A percentile compares a stretch with the other conserved stretches of the same genome.
Evolutionary conservation across 768 basidiomycete species (phyloP).

Genomic region (Mycena amicta): DNA sequence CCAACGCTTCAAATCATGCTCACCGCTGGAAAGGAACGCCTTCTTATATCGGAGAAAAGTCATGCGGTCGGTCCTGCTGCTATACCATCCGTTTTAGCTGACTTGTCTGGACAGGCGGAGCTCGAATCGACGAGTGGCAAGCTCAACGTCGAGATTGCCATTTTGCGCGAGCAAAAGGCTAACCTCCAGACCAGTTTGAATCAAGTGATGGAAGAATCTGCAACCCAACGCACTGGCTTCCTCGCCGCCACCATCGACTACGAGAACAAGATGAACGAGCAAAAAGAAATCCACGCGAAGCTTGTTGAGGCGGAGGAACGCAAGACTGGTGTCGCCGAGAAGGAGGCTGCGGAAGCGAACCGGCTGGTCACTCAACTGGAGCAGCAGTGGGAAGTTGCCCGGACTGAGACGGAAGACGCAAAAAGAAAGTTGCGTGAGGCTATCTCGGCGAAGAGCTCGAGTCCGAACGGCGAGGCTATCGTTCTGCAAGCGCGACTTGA

Average conservation of each 20-base stretch:
- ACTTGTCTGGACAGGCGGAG: constrained; percentile 10
- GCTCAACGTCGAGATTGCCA: constrained; percentile 40
- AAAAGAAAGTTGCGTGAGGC: constrained; percentile 14
- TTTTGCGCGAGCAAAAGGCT: constrained; percentile 43
- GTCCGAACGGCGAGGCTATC: constrained; percentile 8
- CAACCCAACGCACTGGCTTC: constrained; percentile 21
- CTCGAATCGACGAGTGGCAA: constrained; percentile 37
- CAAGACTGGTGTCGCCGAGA: constrained; percentile 32
- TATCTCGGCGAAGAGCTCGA: constrained; percentile 13
- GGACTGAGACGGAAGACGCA: constrained; percentile 11
- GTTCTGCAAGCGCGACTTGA: constrained; percentile 21
- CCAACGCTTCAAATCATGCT: background rate
- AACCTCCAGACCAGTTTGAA: constrained; percentile 27
- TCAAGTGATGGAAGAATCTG: constrained; percentile 33
- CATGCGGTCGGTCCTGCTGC: constrained; percentile 33
- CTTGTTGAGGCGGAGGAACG: constrained; percentile 30
- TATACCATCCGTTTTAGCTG: background rate
- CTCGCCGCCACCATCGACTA: constrained; percentile 21
- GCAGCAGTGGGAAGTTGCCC: constrained; percentile 17
- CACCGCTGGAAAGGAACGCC: constrained; percentile 22
- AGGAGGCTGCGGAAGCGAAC: constrained; percentile 23
- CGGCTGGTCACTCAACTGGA: constrained; percentile 17
- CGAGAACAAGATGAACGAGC: constrained; percentile 33
- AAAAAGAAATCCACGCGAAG: constrained; percentile 17
- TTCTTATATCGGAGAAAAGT: constrained; percentile 32